These are phyloP conservation scores for Cadophora sp. DNA, from an alignment of 2,329 filamentous ascomycete genomes.

Conservation along the genomic window DNA sequence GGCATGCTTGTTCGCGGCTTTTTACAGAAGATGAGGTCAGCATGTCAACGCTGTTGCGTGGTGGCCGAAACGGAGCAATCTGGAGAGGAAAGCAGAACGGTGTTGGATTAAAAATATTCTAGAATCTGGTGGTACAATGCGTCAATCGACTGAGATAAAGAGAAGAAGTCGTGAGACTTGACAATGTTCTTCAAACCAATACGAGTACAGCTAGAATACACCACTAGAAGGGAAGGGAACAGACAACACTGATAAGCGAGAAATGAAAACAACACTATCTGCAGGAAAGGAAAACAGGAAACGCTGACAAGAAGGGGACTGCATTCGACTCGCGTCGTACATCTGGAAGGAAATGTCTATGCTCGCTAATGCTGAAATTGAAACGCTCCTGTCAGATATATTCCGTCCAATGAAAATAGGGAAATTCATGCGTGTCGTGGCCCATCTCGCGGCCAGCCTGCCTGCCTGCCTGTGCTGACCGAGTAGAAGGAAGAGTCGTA, in stretches of 20 bases:
- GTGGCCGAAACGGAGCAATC: neutral
- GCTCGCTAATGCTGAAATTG: slow-evolving; percentile 1
- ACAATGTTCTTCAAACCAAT: neutral
- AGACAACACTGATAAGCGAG: slow-evolving; percentile 2
- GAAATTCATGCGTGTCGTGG: neutral
- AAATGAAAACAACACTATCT: neutral
- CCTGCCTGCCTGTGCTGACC: slow-evolving; percentile 4
- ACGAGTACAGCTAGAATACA: neutral
- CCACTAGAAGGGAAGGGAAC: too few relatives aligned
- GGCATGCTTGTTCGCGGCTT: neutral
- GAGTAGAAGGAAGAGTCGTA: slow-evolving; percentile 1
- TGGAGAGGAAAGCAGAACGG: neutral
- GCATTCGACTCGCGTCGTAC: slow-evolving; percentile 5
- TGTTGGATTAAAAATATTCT: neutral
- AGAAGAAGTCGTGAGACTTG: slow-evolving; percentile 7
- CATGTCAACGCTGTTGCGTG: neutral
- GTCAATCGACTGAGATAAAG: neutral
- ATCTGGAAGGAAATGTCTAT: slow-evolving; percentile 5
- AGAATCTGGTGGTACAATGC: neutral
- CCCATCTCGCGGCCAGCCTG: neutral
- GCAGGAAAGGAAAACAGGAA: neutral
- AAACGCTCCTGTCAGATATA: neutral
- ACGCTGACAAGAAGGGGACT: neutral
- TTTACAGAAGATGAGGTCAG: neutral
- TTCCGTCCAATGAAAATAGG: slow-evolving; percentile 3